Evolutionary conservation across 2,329 filamentous ascomycete species (phyloP), one percentile per base, ranked within the genome.

Genomic region (Tolypocladium capitatum): DNA sequence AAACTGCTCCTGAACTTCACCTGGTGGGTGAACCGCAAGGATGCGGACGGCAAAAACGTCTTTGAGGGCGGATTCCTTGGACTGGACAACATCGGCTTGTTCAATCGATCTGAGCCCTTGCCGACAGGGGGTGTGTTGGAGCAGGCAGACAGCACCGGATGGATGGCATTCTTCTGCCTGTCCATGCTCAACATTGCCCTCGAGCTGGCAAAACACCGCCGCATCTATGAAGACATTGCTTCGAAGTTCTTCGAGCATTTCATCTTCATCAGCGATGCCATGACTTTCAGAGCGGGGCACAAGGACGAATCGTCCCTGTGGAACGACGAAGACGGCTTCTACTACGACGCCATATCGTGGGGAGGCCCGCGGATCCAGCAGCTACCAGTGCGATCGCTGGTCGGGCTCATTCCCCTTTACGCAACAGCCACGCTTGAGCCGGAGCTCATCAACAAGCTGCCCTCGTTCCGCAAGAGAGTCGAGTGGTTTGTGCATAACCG

Each of bases 231-330:
- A 71, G 91, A 97, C 60, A 85, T 97, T 70, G 90, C 91, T 2
- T 94, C 89, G 45, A 97, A 97, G 68, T 97, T 97, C 73, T 97
- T 97, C 59, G 92, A 97, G 70, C 92, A 97, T 61, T 97, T 97
- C 68, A 86, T 97, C 60, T 83, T 96, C 65, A 97, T 97, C 65
- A 94, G 88, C 60, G 92, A 97, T 68, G 92, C 91, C 49, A 96
- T 97, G 91, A 88, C 84, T 0, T 90, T 85, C 75, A 84, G 75
- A 67, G 78, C 74, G 58, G 87, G 69, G 57, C 74, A 66, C 67
- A 83, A 68, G 70, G 82, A 70, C 61, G 86, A 92, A 58, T 80
- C 87, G 60, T 94, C 90, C 32, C 71, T 97, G 8, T 97, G 91
- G 91, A 97, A 96, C 60, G 89, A 96, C 28, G 79, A 94, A 52